Base-by-base conservation (phyloP, 1,284 basidiomycete genomes). In the Sphagnurus paluster region DNA sequence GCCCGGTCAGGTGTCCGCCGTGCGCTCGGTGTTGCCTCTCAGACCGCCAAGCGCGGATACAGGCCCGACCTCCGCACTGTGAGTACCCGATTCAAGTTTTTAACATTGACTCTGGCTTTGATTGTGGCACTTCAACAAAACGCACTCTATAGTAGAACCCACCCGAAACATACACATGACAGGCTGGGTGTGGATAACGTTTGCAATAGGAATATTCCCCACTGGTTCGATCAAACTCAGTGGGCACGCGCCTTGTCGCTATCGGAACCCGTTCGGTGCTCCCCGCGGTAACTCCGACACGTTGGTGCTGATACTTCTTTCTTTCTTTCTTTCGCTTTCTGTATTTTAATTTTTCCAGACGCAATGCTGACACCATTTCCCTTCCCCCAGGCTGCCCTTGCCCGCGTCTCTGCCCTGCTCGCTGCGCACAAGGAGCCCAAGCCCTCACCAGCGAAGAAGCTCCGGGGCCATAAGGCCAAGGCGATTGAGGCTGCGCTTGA, bases 181-280 rank as follows among this genome's bases (percentile, higher is more conserved):
- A 83, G 76, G 85, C 71, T 77, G 84, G 86, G 87, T 78, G 86
- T 88, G 84, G 87, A 89, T 82, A 49, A 87, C 71, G 85, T 81
- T 77, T 90, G 87, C 87, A 80, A 90, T 66, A 90, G 74, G 51
- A 69, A 76, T 63, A 63, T 65, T 59, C n/a, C 63, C 63, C 63
- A 59, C 53, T 60, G 62, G 69, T 72, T 59, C 75, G 81, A 85
- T 84, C 81, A 84, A 84, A 76, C 74, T 71, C 67, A 58, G 62
- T 64, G 69, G 71, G 70, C 63, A 77, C 53, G 74, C 75, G 69
- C 76, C 80, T 77, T 80, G 77, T 82, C 81, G 79, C 82, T 85
- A 84, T 84, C 84, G 80, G 79, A 66, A 68, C 64, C 74, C 80
- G 80, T 83, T 75, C 74, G 75, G 65, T 71, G 62, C 74, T 65